Evolutionary conservation across 345 rosid genomes (phyloP).

Genomic region (Luvunga scandens): DNA sequence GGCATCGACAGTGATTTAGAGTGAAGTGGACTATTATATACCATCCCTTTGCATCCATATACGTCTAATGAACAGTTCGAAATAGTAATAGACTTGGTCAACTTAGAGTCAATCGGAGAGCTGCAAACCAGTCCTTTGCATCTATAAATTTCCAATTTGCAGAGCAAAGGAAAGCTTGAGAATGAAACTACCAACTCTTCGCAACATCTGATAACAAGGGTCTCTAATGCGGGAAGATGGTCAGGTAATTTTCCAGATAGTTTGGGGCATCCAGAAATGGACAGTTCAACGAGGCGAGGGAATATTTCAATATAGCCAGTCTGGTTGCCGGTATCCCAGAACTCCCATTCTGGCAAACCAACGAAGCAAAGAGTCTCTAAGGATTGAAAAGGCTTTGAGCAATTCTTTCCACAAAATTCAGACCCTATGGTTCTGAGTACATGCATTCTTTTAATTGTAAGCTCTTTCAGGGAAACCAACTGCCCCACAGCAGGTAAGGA

Average conservation of each 20-base stretch:
- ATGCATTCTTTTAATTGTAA: background rate
- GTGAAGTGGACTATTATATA: background rate
- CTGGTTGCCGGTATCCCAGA: background rate
- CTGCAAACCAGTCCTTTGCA: background rate
- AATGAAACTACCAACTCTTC: background rate
- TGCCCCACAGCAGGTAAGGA: background rate
- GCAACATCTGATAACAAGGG: background rate
- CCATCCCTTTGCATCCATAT: background rate
- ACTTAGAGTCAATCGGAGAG: background rate
- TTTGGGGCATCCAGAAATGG: fast-evolving
- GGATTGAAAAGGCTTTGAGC: background rate
- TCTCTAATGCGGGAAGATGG: background rate
- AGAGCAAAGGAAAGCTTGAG: background rate
- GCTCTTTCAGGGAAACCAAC: background rate
- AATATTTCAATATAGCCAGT: background rate
- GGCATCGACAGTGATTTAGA: background rate
- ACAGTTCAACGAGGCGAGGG: background rate
- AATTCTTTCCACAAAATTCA: background rate
- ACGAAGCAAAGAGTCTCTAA: background rate
- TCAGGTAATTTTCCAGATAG: background rate
- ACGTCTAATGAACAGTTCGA: background rate
- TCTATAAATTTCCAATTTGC: background rate
- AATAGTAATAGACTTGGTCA: background rate
- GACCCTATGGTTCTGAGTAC: background rate
- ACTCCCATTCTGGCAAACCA: background rate